Base-by-base conservation (phyloP, 1,284 basidiomycete species). In the Fomitopsis schrenkii region DNA sequence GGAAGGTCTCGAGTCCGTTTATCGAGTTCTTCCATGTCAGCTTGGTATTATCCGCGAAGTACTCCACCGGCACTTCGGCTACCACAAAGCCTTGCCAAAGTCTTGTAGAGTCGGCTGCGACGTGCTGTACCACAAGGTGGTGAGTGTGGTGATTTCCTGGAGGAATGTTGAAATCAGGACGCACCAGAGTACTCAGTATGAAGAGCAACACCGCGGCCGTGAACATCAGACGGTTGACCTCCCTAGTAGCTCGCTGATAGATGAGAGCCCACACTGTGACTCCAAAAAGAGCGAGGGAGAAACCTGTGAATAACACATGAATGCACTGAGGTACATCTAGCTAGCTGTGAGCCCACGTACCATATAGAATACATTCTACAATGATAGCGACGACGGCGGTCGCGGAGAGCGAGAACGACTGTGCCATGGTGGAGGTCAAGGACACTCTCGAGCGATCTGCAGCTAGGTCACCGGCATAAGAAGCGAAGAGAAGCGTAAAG, bases 1-100 rank as follows among this genome's bases (percentile, higher is more conserved):
- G 63, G 10, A 76, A 65, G 1, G 74, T 75, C 52, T 77, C 75
- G 22, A 67, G 62, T n/a, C 68, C 66, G 50, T 72, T 76, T 9
- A 77, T 41, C 8, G 63, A 64, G 57, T 65, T 72, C 65, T 73
- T 73, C 45, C 53, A 74, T 28, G 74, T 74, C 56, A 64, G 63
- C 17, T 71, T 63, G 1, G 74, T 64, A 30, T 69, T 62, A 46
- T 70, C 58, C 1, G 56, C 63, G 57, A 76, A 73, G 60, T 59
- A 76, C 4, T 48, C 57, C 30, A 64, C 58, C 40, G 64, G 63
- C 22, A 66, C 62, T 36, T 48, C 58, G 12, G 59, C 45, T 12
- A 61, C 54, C 17, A 68, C 35, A 45, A 67, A 66, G n/a, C 68
- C 70, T 40, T 66, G 33, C 19, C 66, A 66, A 8, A 70, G 41